Base-by-base conservation (phyloP, 305 asterid genomes). In the Caryopteris hybrid region DNA sequence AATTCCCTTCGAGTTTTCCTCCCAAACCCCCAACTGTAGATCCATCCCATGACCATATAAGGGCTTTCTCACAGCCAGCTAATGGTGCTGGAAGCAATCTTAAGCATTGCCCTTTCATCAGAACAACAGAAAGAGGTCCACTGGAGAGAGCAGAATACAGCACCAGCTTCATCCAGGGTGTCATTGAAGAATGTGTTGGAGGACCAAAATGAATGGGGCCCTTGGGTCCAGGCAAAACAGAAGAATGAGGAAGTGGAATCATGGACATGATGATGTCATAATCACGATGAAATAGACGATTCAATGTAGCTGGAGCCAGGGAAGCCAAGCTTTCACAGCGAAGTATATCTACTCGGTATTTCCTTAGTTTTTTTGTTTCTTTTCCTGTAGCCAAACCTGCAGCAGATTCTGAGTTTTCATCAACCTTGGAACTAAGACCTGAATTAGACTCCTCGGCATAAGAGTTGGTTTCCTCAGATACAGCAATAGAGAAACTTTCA, bases 191-290 rank as follows among this genome's bases (percentile, higher is more conserved):
- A 76, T 89, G 84, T 22, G 98, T 85, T 38, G 98, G 99, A 43
- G 99, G 99, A 43, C 99, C 99, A 79, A 95, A 95, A 84, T 95
- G 99, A 69, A 95, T 81, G 25, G 99, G 99, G 56, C 99, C 99
- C 73, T 85, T 91, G 13, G 98, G 73, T 74, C 99, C 98, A 38
- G 99, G 99, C 80, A 94, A 84, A 76, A 94, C 88, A 45, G 97
- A 86, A 74, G 99, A 89, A 77, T 85, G 95, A 21, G 99, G 96
- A 65, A 95, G 95, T 55, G 99, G 99, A 71, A 91, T 86, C 99
- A 95, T 95, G 70, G 99, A 95, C 81, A 88, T 83, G 34, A 95
- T 74, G 50, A 95, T 89, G 82, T 89, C 96, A 79, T 95, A 95
- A 80, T 95, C 98, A 60, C 97, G 99, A 62, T 78, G 88, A 82